A percentile compares a stretch with the other conserved stretches of the same genome.
Evolutionary conservation across 139 green algal species (phyloP).

Genomic region (Microglena sp.): DNA sequence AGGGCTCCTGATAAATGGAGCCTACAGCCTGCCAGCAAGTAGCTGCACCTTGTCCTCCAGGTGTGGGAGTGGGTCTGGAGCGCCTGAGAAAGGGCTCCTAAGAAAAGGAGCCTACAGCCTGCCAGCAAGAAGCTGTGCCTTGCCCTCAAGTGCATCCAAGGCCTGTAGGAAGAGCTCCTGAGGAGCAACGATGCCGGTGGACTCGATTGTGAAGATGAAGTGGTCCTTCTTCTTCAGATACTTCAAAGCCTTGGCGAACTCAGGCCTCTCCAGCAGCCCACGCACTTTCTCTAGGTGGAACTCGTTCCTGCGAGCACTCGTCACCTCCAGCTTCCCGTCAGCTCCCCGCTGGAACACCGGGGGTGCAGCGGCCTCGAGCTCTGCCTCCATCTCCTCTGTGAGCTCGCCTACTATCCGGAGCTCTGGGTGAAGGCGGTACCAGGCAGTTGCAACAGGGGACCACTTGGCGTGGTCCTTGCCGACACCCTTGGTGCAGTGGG

Average conservation of each 20-base stretch:
- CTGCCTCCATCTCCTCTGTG: slow-evolving; percentile 11
- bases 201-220: slow-evolving; percentile 98
- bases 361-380: slow-evolving; percentile 17
- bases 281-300: slow-evolving; percentile 22
- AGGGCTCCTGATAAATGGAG: too few species aligned
- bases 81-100: too few species aligned
- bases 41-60: too few species aligned
- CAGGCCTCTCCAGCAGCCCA: slow-evolving; percentile 39
- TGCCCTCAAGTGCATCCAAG: slow-evolving; percentile 59
- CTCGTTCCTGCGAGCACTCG: slow-evolving; percentile 16
- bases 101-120: slow-evolving; percentile 41
- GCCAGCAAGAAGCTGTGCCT: slow-evolving; percentile 59
- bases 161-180: slow-evolving; percentile 63
- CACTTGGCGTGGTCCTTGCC: slow-evolving; percentile 96
- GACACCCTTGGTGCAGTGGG: slow-evolving; percentile 77
- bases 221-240: slow-evolving; percentile 84
- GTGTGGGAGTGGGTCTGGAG: too few species aligned
- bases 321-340: not conserved
- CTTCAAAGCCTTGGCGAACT: slow-evolving; percentile 46
- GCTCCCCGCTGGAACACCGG: slow-evolving; percentile 15
- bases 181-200: slow-evolving; percentile 62
- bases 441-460: slow-evolving; percentile 92
- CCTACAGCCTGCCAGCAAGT: too few species aligned
- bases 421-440: slow-evolving; percentile 82
- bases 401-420: slow-evolving; percentile 59